Conservation (phyloP, 805 yeast species). For the Citeromyces nyonsensis region DNA sequence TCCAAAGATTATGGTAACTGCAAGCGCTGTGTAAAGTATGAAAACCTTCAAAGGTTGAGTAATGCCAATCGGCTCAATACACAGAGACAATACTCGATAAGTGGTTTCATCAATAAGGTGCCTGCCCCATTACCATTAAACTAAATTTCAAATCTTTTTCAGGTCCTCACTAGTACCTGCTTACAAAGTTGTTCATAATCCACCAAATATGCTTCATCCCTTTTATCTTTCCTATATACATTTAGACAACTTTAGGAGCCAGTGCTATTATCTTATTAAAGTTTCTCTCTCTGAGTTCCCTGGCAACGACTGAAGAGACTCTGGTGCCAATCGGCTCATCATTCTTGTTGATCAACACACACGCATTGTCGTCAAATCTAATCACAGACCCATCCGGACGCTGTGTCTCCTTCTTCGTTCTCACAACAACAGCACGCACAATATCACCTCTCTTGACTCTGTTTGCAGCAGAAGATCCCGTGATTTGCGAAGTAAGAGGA, state of each 20-base stretch:
- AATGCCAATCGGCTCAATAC: too few relatives aligned
- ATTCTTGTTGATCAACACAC: slow-evolving; percentile 84
- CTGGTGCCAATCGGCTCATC: slow-evolving; percentile 90
- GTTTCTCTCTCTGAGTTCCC: slow-evolving; percentile 72
- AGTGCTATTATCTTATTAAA: slow-evolving; percentile 76
- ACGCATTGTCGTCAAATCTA: slow-evolving; percentile 91
- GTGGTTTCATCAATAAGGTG: too few relatives aligned
- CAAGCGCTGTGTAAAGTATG: too few relatives aligned
- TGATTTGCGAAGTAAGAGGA: slow-evolving; percentile 53
- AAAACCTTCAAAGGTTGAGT: too few relatives aligned
- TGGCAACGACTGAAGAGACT: slow-evolving; percentile 80
- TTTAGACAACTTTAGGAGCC: slow-evolving; percentile 69
- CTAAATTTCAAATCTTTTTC: too few relatives aligned
- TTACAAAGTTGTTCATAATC: too few relatives aligned
- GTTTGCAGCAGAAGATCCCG: slow-evolving; percentile 62
- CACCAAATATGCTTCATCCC: too few relatives aligned
- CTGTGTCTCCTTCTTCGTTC: slow-evolving; percentile 59
- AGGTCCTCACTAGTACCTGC: too few relatives aligned
- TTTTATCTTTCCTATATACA: background rate
- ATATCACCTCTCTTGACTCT: slow-evolving; percentile 92
- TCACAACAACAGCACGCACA: slow-evolving; percentile 87
- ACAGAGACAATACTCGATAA: too few relatives aligned
- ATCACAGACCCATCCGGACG: slow-evolving; percentile 82
- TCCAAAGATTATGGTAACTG: too few relatives aligned
- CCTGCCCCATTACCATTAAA: too few relatives aligned